Evolutionary conservation across 2,329 filamentous ascomycete genomes (phyloP).

Genomic region (Phaeosphaeriaceae sp.): DNA sequence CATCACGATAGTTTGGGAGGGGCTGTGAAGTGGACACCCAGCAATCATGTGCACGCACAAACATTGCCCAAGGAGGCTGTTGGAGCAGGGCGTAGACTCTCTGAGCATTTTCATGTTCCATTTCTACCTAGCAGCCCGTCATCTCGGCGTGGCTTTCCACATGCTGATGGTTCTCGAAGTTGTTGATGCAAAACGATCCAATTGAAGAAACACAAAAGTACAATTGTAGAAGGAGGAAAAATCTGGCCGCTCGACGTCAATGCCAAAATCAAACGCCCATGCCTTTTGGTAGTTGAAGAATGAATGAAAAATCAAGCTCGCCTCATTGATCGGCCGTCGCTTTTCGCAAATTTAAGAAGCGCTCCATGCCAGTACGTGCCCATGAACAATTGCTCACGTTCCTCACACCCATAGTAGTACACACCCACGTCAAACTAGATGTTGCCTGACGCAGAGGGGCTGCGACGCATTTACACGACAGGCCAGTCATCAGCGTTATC

Average conservation of each 20-base stretch:
- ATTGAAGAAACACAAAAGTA: constrained; percentile 13
- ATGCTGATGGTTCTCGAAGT: background rate
- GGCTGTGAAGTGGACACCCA: background rate
- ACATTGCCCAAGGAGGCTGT: background rate
- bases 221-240: constrained; percentile 12
- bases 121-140: background rate
- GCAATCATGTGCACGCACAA: background rate
- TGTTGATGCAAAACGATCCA: constrained; percentile 1
- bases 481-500: constrained; percentile 52
- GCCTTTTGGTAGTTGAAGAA: constrained; percentile 14
- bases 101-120: background rate
- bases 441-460: constrained; percentile 2
- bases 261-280: constrained; percentile 17
- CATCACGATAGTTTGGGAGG: background rate
- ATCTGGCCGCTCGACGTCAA: constrained; percentile 10
- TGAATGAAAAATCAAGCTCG: constrained; percentile 10
- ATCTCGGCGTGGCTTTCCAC: background rate
- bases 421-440: background rate
- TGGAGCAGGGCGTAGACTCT: background rate
- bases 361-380: background rate
- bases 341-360: background rate
- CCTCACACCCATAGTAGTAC: background rate
- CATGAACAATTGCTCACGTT: no score
- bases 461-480: constrained; percentile 34
- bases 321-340: constrained; percentile 4